Conservation (phyloP, 306 rosid species). For the Glycyrrhiza uralensis region DNA sequence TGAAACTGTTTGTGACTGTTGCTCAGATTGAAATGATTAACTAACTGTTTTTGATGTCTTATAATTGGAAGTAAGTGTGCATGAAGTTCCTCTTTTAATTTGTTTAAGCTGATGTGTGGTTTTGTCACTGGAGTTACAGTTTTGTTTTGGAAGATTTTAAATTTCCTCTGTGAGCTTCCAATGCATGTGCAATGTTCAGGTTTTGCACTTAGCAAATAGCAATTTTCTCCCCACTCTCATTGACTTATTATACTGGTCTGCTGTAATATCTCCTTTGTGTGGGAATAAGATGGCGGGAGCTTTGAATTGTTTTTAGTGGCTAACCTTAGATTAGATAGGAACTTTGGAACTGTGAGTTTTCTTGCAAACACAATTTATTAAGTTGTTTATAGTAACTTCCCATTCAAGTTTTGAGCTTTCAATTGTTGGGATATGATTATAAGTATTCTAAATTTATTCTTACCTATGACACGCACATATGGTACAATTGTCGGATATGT, state of each 20-base stretch:
- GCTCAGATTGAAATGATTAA: constrained; percentile 2
- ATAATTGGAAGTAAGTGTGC: neutral
- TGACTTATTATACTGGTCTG: neutral
- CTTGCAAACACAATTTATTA: neutral
- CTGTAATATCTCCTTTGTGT: neutral
- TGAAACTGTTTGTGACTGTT: neutral
- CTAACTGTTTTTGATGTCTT: neutral
- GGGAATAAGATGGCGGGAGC: constrained; percentile 19
- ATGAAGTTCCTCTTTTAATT: neutral
- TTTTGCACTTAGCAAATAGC: neutral
- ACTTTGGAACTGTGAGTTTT: neutral
- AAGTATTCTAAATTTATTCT: neutral
- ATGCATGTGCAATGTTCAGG: constrained; percentile 17
- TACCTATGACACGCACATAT: neutral
- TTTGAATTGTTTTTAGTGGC: neutral
- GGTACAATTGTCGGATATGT: neutral
- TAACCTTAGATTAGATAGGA: neutral
- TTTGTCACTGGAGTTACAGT: neutral
- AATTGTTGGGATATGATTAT: neutral
- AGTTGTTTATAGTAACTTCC: constrained; percentile 17
- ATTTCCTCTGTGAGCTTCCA: neutral
- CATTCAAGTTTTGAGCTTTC: neutral
- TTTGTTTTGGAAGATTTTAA: constrained; percentile 7
- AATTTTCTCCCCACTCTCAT: neutral
- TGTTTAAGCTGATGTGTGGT: neutral